These are phyloP conservation scores for Isatis tinctoria DNA, from an alignment of 345 rosid species.

Conservation along the genomic window DNA sequence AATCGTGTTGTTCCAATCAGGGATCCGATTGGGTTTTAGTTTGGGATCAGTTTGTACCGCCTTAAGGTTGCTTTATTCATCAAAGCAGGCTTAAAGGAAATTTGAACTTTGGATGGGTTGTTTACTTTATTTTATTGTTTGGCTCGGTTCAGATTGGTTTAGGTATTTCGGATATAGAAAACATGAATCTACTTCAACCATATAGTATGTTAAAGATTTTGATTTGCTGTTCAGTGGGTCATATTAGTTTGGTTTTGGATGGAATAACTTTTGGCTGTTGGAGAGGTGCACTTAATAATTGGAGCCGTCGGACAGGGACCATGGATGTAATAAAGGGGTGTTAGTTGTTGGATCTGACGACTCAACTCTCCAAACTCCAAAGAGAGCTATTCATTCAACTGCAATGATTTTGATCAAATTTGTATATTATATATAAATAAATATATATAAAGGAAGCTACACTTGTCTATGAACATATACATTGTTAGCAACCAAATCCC, in stretches of 20 bases:
- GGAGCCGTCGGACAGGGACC: not conserved
- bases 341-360: conserved; percentile 9
- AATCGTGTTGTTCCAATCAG: not conserved
- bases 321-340: conserved; percentile 19
- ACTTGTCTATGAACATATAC: not conserved
- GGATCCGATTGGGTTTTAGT: not conserved
- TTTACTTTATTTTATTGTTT: not conserved
- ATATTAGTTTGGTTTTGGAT: not conserved
- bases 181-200: not conserved
- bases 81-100: not conserved
- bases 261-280: not conserved
- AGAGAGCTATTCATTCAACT: not conserved
- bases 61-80: not conserved
- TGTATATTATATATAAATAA: not conserved
- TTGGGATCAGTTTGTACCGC: not conserved
- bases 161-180: not conserved
- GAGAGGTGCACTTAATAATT: not conserved
- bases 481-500: not conserved
- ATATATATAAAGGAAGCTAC: not conserved
- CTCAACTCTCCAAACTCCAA: not conserved
- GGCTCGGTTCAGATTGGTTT: not conserved
- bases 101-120: not conserved
- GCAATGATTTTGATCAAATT: not conserved
- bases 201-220: not conserved
- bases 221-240: not conserved